Evolutionary conservation across 129 eudicot genomes (phyloP).

Genomic region (Deinandra increscens): DNA sequence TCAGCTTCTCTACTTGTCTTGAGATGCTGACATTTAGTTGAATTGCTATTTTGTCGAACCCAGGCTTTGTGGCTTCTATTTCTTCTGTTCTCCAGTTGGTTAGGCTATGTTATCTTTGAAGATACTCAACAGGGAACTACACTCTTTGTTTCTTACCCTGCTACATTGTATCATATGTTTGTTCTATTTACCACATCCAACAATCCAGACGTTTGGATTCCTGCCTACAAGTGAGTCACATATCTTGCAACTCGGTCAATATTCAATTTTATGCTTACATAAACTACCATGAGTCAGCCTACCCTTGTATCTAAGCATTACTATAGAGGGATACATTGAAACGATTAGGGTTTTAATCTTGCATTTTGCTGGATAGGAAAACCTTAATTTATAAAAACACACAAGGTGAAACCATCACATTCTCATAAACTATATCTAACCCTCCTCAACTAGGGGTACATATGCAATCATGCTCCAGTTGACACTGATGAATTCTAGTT

Average conservation of each 20-base stretch:
- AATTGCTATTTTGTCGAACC: conserved; percentile 11
- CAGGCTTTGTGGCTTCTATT: conserved; percentile 80
- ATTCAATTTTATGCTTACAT: background rate
- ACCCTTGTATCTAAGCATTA: background rate
- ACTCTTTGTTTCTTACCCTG: conserved; percentile 64
- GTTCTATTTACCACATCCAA: conserved; percentile 89
- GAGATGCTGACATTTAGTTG: conserved; percentile 4
- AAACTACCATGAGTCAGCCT: background rate
- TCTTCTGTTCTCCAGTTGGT: conserved; percentile 90
- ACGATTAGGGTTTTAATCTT: background rate
- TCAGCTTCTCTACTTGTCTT: conserved; percentile 16
- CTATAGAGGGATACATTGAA: background rate
- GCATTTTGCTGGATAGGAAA: background rate
- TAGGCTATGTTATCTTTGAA: conserved; percentile 96
- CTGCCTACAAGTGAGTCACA: conserved; percentile 87
- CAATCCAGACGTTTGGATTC: conserved; percentile 98
- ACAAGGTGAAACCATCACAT: background rate
- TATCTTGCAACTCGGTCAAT: background rate
- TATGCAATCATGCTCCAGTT: background rate
- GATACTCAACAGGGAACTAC: conserved; percentile 80
- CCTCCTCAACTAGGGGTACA: background rate
- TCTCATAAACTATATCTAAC: background rate
- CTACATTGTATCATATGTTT: conserved; percentile 84
- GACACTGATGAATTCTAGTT: background rate
- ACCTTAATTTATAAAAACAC: background rate